Percentiles rank a stretch among this genome's conserved stretches.
Conservation (phyloP, 306 rosid genomes). For the Citrullus colocynthis region DNA sequence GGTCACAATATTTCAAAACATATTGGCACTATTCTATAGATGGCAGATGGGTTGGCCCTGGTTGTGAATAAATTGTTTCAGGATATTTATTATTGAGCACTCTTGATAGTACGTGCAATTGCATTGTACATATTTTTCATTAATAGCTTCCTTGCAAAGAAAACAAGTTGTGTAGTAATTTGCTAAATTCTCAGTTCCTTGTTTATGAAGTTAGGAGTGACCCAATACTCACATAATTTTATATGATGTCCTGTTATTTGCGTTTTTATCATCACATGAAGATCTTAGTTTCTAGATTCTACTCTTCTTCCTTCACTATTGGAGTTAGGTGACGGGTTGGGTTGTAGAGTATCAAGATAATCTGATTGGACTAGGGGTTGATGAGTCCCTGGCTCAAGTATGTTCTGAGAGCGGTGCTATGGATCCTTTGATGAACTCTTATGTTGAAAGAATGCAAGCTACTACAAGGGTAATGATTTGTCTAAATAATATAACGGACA, state of each 20-base stretch:
- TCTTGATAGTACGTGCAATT: not conserved
- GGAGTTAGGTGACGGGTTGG: conserved; percentile 89
- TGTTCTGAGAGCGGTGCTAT: conserved; percentile 98
- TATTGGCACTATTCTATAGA: not conserved
- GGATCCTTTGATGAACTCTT: conserved; percentile 97
- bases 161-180: not conserved
- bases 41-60: not conserved
- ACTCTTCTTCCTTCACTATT: not conserved
- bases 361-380: conserved; percentile 87
- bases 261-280: not conserved
- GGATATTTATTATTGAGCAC: not conserved
- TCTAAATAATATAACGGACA: conserved; percentile 6
- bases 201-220: not conserved
- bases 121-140: not conserved
- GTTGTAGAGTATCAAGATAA: conserved; percentile 94
- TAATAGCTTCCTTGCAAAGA: not conserved
- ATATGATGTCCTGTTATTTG: not conserved
- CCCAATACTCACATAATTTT: not conserved
- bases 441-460: conserved; percentile 98
- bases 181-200: not conserved
- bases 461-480: conserved; percentile 59
- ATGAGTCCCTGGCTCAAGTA: conserved; percentile 88
- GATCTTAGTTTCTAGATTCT: not conserved
- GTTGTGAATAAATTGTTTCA: not conserved
- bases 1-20: not conserved